Evolutionary conservation across 2,329 filamentous ascomycete genomes (phyloP), one percentile per base, ranked within the genome.

Genomic region (Amylocarpus encephaloides): DNA sequence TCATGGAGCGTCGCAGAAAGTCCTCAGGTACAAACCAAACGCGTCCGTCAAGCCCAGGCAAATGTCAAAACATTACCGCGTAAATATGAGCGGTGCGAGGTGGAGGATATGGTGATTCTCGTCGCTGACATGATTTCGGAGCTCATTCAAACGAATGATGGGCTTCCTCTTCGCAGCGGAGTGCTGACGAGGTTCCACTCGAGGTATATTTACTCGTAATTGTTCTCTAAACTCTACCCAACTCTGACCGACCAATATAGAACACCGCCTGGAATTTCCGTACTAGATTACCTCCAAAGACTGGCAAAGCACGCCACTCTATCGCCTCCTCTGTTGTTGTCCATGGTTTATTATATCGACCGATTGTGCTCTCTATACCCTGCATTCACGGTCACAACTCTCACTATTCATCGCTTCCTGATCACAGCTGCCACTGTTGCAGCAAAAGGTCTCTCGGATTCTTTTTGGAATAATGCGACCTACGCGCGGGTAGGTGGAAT

Each of bases 281-380:
- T 98, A 30, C 77, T 85, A 54, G 93, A 98, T 67, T 98, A 98
- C 66, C 78, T 98, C 33, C 87, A 93, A 63, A 85, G 93, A 56
- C 76, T 98, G 51, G 93, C 94, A 19, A 89, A 90, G 52, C 93
- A 98, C 67, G 93, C 93, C 22, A 96, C 92, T 0, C 77, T 98
- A 2, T 90, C 89, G 6, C 91, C 93, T 11, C 92, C 93, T 0
- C 85, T 98, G 45, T 77, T 98, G n/a, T 80, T 98, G 33, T 93
- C 91, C 60, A 97, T 98, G 89, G 93, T 98, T 50, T 98, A 94
- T 66, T 98, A 97, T 64, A 97, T 98, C 63, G 93, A 98, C 70
- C 85, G 90, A 30, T 78, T 98, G 18, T 98, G 92, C 69, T 85
- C 88, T 10, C 75, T 95, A 52, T 98, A 96, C 66, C 86, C 88